Evolutionary conservation across 2,329 filamentous ascomycete genomes (phyloP).

Genomic region (Mollisia scopiformis): DNA sequence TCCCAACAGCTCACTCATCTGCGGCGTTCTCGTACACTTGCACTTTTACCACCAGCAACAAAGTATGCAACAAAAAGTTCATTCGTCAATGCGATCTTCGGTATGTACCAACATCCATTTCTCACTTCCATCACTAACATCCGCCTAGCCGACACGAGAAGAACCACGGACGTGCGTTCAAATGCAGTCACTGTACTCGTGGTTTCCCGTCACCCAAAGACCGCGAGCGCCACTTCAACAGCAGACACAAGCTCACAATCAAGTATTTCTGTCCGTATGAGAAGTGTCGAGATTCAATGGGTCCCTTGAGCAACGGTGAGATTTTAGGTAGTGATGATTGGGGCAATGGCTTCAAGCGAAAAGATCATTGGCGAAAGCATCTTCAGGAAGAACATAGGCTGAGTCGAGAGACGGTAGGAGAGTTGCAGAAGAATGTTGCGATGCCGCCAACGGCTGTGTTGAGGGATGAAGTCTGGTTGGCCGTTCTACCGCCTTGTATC

Average conservation of each 20-base stretch:
- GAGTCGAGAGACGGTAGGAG: neutral
- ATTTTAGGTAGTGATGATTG: neutral
- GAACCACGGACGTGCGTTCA: neutral
- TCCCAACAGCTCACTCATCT: neutral
- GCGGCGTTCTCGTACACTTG: neutral
- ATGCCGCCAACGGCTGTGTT: neutral
- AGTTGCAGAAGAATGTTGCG: neutral
- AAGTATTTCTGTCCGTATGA: neutral
- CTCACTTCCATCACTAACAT: neutral
- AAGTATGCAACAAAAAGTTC: neutral
- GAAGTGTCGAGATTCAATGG: neutral
- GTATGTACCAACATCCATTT: neutral
- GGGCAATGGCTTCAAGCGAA: neutral
- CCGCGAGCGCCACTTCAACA: neutral
- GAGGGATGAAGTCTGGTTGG: neutral
- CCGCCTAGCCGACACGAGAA: neutral
- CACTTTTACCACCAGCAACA: neutral
- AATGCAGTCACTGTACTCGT: neutral
- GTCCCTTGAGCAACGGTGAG: neutral
- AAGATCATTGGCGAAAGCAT: neutral
- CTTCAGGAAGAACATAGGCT: neutral
- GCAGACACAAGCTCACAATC: neutral
- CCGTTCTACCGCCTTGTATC: neutral
- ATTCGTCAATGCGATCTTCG: neutral
- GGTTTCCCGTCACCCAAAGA: neutral